Percentiles rank a stretch among this genome's conserved stretches.
phyloP scores from a whole-genome alignment of 176 grass and related monocot species.

The bread wheat (Triticum aestivum) region DNA sequence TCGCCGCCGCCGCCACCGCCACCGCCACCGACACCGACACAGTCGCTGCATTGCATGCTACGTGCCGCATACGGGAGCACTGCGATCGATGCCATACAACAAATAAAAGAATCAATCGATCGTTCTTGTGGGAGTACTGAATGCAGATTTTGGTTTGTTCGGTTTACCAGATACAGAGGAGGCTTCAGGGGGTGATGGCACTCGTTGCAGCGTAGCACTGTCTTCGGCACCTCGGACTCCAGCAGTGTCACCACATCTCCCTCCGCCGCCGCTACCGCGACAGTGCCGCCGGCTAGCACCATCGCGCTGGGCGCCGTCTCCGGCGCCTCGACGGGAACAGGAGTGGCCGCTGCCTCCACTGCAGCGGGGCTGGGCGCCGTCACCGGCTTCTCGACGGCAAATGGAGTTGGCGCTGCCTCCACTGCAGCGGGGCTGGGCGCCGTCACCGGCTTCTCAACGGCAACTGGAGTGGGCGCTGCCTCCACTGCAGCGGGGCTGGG shows the following conservation, averaged over 20 bases:
- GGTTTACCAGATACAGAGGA: background rate
- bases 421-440: background rate
- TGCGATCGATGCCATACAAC: background rate
- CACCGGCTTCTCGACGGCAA: background rate
- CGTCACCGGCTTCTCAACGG: background rate
- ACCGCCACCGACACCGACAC: background rate
- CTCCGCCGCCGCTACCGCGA: background rate
- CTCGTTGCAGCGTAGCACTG: background rate
- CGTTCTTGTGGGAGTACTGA: too few relatives aligned
- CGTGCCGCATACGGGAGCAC: background rate
- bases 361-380: too few relatives aligned
- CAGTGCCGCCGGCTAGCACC: background rate
- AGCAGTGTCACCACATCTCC: background rate
- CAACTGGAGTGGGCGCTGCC: background rate
- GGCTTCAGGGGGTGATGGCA: background rate
- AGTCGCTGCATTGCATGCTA: background rate
- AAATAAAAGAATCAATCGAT: too few relatives aligned
- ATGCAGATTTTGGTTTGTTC: too few relatives aligned
- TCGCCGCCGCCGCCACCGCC: too few relatives aligned
- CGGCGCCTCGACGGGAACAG: background rate
- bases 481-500: too few relatives aligned
- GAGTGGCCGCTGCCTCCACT: background rate
- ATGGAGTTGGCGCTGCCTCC: too few relatives aligned
- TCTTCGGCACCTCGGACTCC: background rate
- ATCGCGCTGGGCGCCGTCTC: background rate